Evolutionary conservation across 768 basidiomycete genomes (phyloP).

Genomic region (Daedalea quercina): DNA sequence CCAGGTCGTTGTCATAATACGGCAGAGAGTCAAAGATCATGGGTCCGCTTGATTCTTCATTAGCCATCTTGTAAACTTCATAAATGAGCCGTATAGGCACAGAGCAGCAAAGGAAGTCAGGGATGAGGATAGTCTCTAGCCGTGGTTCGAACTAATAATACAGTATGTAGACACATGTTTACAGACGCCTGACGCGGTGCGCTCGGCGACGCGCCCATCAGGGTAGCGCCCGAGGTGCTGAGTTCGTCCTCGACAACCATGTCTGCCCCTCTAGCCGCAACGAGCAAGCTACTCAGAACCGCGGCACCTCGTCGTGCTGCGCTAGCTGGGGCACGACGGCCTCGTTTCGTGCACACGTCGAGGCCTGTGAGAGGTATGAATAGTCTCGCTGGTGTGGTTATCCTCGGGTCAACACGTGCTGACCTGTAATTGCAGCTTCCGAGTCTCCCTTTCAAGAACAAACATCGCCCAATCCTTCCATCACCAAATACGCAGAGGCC

Average conservation of each 20-base stretch:
- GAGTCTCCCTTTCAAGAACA: constrained; percentile 82
- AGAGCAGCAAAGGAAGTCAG: not conserved
- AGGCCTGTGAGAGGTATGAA: constrained; percentile 1
- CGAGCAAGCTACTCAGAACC: constrained; percentile 36
- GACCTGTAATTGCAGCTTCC: constrained; percentile 39
- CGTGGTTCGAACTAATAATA: too few relatives aligned
- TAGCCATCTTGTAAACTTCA: not conserved
- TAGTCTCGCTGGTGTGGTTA: not conserved
- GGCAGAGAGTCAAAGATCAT: constrained; percentile 81
- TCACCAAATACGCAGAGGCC: constrained; percentile 62
- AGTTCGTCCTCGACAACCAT: constrained; percentile 22
- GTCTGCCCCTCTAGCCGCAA: constrained; percentile 39
- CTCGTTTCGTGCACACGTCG: constrained; percentile 39
- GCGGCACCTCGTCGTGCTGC: constrained; percentile 29
- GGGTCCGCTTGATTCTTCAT: constrained; percentile 8
- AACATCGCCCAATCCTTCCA: constrained; percentile 82
- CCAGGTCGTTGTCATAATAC: constrained; percentile 92
- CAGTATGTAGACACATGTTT: too few relatives aligned
- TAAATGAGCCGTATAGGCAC: not conserved
- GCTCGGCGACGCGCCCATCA: too few relatives aligned
- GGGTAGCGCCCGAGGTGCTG: too few relatives aligned
- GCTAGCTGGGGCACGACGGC: constrained; percentile 18
- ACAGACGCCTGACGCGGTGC: too few relatives aligned
- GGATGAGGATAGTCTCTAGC: not conserved
- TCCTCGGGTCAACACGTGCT: not conserved